Evolutionary conservation across 805 yeast genomes (phyloP).

Genomic region (Nematodospora valgi): DNA sequence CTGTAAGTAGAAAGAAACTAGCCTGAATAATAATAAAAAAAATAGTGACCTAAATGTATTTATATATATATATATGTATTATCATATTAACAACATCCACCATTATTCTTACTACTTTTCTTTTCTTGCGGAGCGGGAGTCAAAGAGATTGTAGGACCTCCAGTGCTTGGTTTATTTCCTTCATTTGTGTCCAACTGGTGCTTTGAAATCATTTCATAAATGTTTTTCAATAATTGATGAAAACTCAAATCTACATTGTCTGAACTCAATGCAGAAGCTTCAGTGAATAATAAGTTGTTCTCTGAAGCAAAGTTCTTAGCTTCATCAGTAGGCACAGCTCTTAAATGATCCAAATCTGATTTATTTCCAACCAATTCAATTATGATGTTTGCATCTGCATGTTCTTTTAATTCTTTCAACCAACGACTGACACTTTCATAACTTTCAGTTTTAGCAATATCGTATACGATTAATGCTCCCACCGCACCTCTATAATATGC

Average conservation of each 20-base stretch:
- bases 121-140: conserved; percentile 91
- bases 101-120: conserved; percentile 50
- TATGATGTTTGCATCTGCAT: conserved; percentile 93
- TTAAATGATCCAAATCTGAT: conserved; percentile 82
- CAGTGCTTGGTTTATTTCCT: conserved; percentile 67
- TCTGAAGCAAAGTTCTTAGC: conserved; percentile 93
- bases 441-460: conserved; percentile 84
- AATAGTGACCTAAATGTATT: background rate
- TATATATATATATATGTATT: background rate
- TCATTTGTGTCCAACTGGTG: conserved; percentile 90
- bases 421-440: conserved; percentile 85
- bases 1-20: conserved; percentile 21
- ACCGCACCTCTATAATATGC: conserved; percentile 98
- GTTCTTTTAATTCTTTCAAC: conserved; percentile 85
- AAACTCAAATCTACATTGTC: conserved; percentile 94
- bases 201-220: conserved; percentile 90
- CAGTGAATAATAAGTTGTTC: conserved; percentile 88
- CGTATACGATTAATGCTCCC: conserved; percentile 94
- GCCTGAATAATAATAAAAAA: background rate
- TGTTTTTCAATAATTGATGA: conserved; percentile 87
- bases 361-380: conserved; percentile 93
- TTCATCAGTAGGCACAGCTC: conserved; percentile 97
- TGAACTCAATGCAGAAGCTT: conserved; percentile 90
- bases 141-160: conserved; percentile 90
- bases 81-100: conserved; percentile 62